phyloP scores from a whole-genome alignment of 306 rosid species.

The Trifolium subterraneum region DNA sequence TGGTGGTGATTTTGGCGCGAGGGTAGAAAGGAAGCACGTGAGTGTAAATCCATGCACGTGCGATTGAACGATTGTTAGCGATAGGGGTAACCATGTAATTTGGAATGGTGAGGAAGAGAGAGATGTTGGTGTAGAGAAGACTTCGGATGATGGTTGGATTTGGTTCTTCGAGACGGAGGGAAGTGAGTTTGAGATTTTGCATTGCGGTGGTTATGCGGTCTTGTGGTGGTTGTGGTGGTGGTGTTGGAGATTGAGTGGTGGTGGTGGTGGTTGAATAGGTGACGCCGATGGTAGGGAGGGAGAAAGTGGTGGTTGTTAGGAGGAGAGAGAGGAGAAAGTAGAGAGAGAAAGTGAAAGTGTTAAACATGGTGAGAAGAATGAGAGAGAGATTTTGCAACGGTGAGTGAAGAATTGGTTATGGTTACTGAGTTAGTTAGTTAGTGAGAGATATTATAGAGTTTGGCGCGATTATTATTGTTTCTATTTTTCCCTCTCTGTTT shows the following conservation, averaged over 20 bases:
- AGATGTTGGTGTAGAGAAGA: conserved; percentile 72
- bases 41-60: conserved; percentile 68
- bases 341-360: conserved; percentile 6
- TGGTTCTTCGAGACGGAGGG: conserved; percentile 67
- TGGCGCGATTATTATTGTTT: too few relatives aligned
- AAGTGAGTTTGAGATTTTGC: conserved; percentile 46
- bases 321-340: conserved; percentile 48
- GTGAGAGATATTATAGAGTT: background rate
- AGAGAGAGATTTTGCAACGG: background rate
- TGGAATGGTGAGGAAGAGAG: conserved; percentile 76
- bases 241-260: conserved; percentile 5
- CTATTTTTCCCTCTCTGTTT: too few relatives aligned
- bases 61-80: conserved; percentile 72
- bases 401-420: background rate
- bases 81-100: conserved; percentile 60
- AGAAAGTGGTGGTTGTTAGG: conserved; percentile 40
- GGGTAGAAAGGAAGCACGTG: conserved; percentile 88
- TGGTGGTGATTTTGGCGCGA: conserved; percentile 72
- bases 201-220: conserved; percentile 45
- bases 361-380: background rate
- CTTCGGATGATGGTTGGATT: conserved; percentile 62
- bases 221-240: conserved; percentile 23
- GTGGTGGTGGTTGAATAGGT: conserved; percentile 51
- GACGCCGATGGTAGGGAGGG: conserved; percentile 58
- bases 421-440: conserved; percentile 1